Base-by-base conservation (phyloP, 2,329 filamentous ascomycete genomes). In the Phialocephala sp. region DNA sequence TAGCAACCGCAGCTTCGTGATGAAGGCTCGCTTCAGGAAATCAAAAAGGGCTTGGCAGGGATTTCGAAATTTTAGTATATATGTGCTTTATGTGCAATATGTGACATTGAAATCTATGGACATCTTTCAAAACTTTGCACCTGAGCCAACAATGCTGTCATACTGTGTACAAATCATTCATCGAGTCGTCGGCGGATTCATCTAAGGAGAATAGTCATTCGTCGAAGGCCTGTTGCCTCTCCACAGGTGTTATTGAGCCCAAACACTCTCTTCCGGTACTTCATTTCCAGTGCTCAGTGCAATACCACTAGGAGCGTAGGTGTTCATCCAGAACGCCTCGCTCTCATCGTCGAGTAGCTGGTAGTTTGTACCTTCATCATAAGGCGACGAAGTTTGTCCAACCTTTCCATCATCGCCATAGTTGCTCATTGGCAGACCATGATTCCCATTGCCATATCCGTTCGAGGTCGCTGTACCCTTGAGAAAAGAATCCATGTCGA, bases 401-500 rank as follows among this genome's bases (percentile, higher is more conserved):
- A 80, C 80, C 71, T 84, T 84, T 72, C 77, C 79, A 55, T 75
- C 68, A 9, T 71, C 66, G 2, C 58, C 15, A 41, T 66, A 73
- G 15, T 60, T 64, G 36, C 62, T 62, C 14, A 63, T 68, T 14
- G 71, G 65, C 14, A 76, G 62, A 24, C 72, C 66, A 39, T 73
- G 63, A 32, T 69, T 71, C 18, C 60, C 52, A 41, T 45, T 55
- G 9, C 59, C 32, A 52, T 66, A 72, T 11, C 60, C 57, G 22
- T 63, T 70, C 9, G 68, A 59, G 15, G 69, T 63, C 18, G 68
- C 67, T 11, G 68, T 65, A 36, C 64, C 71, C 71, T 84, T 84
- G 71, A 84, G 81, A 73, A 87, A 86, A 64, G 83, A 83, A 66
- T 86, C 82, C 69, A 86, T 83, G 71, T 87, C 85, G 64, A 87